Percentiles rank a stretch among this genome's conserved stretches.
Evolutionary conservation across 2,329 filamentous ascomycete species (phyloP).

Genomic region (Teratosphaeria viscida): DNA sequence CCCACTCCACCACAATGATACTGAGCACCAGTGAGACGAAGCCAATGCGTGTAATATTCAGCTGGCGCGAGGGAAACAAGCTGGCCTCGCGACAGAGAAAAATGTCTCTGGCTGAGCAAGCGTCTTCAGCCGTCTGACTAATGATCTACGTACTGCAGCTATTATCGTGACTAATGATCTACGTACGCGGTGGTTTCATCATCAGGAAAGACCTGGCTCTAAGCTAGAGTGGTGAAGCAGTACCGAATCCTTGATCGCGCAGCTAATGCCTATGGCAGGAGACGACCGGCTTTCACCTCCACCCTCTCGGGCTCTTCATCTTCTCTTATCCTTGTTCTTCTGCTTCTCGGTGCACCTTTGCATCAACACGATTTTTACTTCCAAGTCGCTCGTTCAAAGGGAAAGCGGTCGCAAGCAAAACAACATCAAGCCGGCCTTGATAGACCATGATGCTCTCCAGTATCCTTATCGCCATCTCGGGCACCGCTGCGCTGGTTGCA

Average conservation of each 20-base stretch:
- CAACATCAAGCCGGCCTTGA: not conserved
- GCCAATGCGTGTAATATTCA: too few relatives aligned
- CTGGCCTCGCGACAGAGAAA: not conserved
- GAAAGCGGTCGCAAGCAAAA: not conserved
- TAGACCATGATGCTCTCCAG: not conserved
- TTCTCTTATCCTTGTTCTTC: not conserved
- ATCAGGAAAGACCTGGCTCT: not conserved
- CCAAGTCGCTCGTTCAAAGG: not conserved
- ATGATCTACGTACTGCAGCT: not conserved
- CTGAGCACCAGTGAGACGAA: too few relatives aligned
- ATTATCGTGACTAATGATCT: not conserved
- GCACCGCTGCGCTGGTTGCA: slow-evolving; percentile 19
- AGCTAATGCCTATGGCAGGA: not conserved
- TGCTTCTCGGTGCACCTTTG: not conserved
- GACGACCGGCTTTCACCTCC: not conserved
- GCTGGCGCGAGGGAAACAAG: too few relatives aligned
- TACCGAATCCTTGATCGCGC: not conserved
- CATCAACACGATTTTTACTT: not conserved
- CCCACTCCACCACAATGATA: too few relatives aligned
- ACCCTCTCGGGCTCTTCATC: not conserved
- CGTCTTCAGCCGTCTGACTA: not conserved
- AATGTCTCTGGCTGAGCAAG: not conserved
- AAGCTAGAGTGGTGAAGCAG: not conserved
- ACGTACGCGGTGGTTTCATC: not conserved
- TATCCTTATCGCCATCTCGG: slow-evolving; percentile 10